Evolutionary conservation across 2,329 filamentous ascomycete species (phyloP).

Genomic region (Decorospora gaudefroyi): DNA sequence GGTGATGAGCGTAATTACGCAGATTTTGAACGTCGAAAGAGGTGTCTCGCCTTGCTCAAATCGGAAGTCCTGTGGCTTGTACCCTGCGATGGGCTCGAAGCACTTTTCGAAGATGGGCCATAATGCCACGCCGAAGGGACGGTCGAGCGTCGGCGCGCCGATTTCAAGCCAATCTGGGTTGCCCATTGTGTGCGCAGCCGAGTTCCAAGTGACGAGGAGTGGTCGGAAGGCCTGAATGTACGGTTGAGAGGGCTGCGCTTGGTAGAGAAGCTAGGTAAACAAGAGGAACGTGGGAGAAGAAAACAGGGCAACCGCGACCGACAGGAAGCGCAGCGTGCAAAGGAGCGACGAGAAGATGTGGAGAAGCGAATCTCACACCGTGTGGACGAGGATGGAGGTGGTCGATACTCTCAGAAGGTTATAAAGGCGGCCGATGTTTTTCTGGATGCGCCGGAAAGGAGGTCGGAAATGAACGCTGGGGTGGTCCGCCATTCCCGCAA

Average conservation of each 20-base stretch:
- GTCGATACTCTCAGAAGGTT: constrained; percentile 21
- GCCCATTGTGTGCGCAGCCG: constrained; percentile 50
- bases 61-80: constrained; percentile 81
- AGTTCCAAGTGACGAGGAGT: constrained; percentile 5
- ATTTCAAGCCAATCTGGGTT: constrained; percentile 58
- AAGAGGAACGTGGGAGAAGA: constrained; percentile 18
- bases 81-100: constrained; percentile 76
- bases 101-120: constrained; percentile 95
- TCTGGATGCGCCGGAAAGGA: constrained; percentile 41
- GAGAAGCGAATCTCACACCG: constrained; percentile 27
- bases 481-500: constrained; percentile 37
- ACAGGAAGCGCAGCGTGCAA: constrained; percentile 15
- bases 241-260: constrained; percentile 16
- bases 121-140: constrained; percentile 85
- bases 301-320: constrained; percentile 31
- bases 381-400: constrained; percentile 16
- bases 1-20: constrained; percentile 75
- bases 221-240: constrained; percentile 7
- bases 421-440: constrained; percentile 34
- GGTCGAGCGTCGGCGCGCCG: constrained; percentile 77
- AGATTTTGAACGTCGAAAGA: constrained; percentile 87
- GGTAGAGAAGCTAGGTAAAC: constrained; percentile 18
- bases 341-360: constrained; percentile 44
- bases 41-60: constrained; percentile 82
- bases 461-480: constrained; percentile 43